Percentiles rank a stretch among this genome's conserved stretches.
These are phyloP conservation scores for Letharia lupina DNA, from an alignment of 495 filamentous ascomycete species.

Conservation along the genomic window DNA sequence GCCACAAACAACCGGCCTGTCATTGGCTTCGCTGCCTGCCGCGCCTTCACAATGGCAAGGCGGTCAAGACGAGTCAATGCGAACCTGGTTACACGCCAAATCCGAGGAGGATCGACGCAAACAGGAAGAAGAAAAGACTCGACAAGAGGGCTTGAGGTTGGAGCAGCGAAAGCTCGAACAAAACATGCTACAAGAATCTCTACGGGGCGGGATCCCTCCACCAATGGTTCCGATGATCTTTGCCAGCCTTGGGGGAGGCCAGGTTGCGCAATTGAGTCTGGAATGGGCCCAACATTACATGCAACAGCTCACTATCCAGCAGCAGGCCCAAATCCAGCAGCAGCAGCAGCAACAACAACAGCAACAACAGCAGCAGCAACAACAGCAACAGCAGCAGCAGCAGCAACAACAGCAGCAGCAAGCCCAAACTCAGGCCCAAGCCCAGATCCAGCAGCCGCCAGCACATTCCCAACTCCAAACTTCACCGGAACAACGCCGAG, in stretches of 20 bases:
- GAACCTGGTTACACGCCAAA: conserved; percentile 72
- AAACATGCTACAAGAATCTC: conserved; percentile 72
- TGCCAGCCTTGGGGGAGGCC: conserved; percentile 66
- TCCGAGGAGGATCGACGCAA: conserved; percentile 75
- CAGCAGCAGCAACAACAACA: conserved; percentile 39
- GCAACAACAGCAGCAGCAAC: conserved; percentile 32
- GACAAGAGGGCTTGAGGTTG: conserved; percentile 64
- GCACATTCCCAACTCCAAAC: conserved; percentile 28
- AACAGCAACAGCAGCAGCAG: conserved; percentile 42
- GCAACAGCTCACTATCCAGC: conserved; percentile 37
- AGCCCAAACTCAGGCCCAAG: conserved; percentile 33
- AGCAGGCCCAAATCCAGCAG: conserved; percentile 42
- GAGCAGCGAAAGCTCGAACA: conserved; percentile 81
- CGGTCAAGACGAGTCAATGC: conserved; percentile 65
- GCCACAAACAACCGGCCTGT: conserved; percentile 33
- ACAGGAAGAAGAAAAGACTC: conserved; percentile 83
- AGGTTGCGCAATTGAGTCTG: conserved; percentile 47
- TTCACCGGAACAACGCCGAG: conserved; percentile 31
- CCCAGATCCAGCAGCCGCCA: conserved; percentile 35
- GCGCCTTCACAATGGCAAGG: conserved; percentile 65
- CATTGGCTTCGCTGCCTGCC: conserved; percentile 52
- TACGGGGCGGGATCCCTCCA: conserved; percentile 74
- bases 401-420: conserved; percentile 42
- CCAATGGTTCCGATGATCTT: conserved; percentile 85
- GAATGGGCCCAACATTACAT: conserved; percentile 71